Evolutionary conservation across 805 yeast genomes (phyloP).

Genomic region (Metahyphopichia silvanorum): DNA sequence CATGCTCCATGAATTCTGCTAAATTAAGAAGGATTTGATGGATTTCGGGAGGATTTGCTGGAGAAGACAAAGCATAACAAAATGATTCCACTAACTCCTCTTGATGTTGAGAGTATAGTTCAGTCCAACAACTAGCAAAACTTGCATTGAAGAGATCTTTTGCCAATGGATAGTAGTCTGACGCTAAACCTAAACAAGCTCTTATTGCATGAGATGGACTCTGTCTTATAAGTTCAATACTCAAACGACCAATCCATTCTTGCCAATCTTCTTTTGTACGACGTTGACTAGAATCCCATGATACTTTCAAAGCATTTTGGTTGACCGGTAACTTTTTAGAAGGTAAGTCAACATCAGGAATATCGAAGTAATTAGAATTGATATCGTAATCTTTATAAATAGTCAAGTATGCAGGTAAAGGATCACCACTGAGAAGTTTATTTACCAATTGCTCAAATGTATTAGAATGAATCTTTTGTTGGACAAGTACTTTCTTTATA

Average conservation of each 20-base stretch:
- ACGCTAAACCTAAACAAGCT: slow-evolving; percentile 88
- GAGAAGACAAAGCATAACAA: slow-evolving; percentile 83
- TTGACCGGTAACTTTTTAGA: slow-evolving; percentile 72
- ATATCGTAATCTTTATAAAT: slow-evolving; percentile 60
- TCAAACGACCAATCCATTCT: slow-evolving; percentile 89
- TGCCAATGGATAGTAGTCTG: slow-evolving; percentile 83
- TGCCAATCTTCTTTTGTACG: slow-evolving; percentile 96
- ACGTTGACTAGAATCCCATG: slow-evolving; percentile 90
- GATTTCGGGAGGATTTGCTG: slow-evolving; percentile 93
- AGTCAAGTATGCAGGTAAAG: slow-evolving; percentile 72
- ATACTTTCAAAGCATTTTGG: slow-evolving; percentile 62
- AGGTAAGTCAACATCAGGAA: slow-evolving; percentile 62
- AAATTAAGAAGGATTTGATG: slow-evolving; percentile 84
- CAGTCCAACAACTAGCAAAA: slow-evolving; percentile 95
- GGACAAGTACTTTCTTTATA: slow-evolving; percentile 62
- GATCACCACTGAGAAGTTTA: slow-evolving; percentile 77
- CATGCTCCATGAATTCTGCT: slow-evolving; percentile 97
- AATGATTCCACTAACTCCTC: slow-evolving; percentile 84
- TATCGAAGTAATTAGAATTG: slow-evolving; percentile 40
- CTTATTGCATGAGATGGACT: slow-evolving; percentile 93
- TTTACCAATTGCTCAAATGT: slow-evolving; percentile 79
- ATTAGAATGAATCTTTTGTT: slow-evolving; percentile 63
- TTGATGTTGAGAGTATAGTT: slow-evolving; percentile 81
- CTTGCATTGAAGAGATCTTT: slow-evolving; percentile 90
- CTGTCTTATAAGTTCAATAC: slow-evolving; percentile 82